Evolutionary conservation across 176 grass and related monocot genomes (phyloP).

Genomic region (Musa troglodytarum): DNA sequence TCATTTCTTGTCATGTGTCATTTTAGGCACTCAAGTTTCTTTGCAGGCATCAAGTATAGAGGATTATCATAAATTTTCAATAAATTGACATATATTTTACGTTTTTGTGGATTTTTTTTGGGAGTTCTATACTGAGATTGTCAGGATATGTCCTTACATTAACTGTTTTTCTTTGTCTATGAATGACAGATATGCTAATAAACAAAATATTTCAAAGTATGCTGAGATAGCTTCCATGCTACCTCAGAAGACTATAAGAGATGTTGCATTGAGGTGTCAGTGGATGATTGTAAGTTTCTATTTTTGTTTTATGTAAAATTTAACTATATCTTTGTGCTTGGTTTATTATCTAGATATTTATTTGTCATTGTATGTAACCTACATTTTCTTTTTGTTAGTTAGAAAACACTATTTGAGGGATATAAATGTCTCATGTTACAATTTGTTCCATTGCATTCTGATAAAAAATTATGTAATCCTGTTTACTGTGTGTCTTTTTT

Average conservation of each 20-base stretch:
- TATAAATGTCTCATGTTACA: too few species aligned
- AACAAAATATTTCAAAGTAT: conserved; percentile 23
- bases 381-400: too few species aligned
- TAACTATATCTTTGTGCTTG: neutral
- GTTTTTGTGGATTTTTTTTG: neutral
- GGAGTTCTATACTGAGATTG: neutral
- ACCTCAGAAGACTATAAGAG: conserved; percentile 32
- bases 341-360: neutral
- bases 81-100: neutral
- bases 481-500: too few species aligned
- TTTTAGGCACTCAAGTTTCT: neutral
- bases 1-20: too few species aligned
- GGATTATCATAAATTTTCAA: neutral
- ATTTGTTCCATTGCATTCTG: too few species aligned
- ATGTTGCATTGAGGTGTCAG: conserved; percentile 40
- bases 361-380: too few species aligned
- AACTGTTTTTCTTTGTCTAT: neutral
- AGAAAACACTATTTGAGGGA: too few species aligned
- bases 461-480: too few species aligned
- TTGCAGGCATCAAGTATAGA: neutral
- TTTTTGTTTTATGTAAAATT: neutral
- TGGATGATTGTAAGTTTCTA: conserved; percentile 28
- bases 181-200: conserved; percentile 24
- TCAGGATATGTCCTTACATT: too few species aligned
- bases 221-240: conserved; percentile 28